A percentile compares a stretch with the other conserved stretches of the same genome.
Conservation (phyloP, 176 grass and related monocot species). For the Eleusine indica region DNA sequence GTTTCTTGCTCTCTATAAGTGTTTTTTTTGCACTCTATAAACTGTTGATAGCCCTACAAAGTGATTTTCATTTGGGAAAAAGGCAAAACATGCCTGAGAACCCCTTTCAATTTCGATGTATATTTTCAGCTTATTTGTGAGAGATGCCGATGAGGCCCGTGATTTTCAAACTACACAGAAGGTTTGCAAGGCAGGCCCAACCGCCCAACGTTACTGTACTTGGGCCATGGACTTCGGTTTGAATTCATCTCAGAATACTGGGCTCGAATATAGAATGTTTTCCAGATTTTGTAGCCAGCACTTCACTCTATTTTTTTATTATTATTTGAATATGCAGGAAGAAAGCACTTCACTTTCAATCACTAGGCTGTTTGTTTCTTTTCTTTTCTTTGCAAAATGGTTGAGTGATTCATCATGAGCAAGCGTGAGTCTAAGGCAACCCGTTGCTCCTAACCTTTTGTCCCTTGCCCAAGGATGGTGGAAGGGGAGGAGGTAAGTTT, state of each 20-base stretch:
- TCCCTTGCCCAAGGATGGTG: too few relatives aligned
- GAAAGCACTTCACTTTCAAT: too few relatives aligned
- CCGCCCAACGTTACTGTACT: not conserved
- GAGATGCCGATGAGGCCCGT: not conserved
- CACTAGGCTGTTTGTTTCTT: too few relatives aligned
- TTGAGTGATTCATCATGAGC: too few relatives aligned
- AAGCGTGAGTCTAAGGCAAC: too few relatives aligned
- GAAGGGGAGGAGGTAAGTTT: too few relatives aligned
- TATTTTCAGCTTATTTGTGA: not conserved
- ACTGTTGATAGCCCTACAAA: not conserved
- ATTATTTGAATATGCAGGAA: too few relatives aligned
- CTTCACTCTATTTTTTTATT: too few relatives aligned
- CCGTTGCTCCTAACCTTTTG: too few relatives aligned
- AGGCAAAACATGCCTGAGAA: not conserved
- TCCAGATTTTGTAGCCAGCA: too few relatives aligned
- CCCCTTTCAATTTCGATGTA: not conserved
- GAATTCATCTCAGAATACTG: not conserved
- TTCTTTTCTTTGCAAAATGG: too few relatives aligned
- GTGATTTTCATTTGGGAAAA: not conserved
- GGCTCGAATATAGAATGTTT: not conserved
- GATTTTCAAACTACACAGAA: not conserved
- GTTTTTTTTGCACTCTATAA: not conserved
- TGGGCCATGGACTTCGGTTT: not conserved
- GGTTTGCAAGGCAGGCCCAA: not conserved
- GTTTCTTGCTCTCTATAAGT: not conserved